Base-by-base conservation (phyloP, 2,329 filamentous ascomycete genomes). In the Chrysoporthe puriensis region DNA sequence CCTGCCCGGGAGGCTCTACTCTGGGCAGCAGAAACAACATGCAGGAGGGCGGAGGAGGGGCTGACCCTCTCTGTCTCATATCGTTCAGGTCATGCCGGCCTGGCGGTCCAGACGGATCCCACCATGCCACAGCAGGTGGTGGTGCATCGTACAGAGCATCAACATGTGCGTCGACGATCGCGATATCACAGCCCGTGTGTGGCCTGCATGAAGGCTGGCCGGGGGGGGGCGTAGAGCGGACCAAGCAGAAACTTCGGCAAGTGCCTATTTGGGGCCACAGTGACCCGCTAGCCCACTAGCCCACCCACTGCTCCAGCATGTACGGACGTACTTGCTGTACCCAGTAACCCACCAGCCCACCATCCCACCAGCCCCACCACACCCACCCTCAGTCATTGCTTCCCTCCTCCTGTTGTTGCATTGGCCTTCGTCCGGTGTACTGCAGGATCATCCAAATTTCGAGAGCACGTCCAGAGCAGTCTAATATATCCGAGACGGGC, bases 191-290 rank as follows among this genome's bases (percentile, higher is more conserved):
- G 16, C 36, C 34, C 26, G 43, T 18, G 14, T 46, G 43, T n/a
- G 44, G 58, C 40, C 3, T 43, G 58, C 58, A 68, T 46, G 52
- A 63, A 63, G 59, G 62, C 50, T 16, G 50, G 13, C 26, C 54
- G 48, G 56, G 62, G 43, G 52, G 52, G 43, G 40, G n/a, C 58
- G 26, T 13, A 46, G 40, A 61, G 21, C 43, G 43, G 59, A 26
- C 59, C 42, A 62, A 46, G 66, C 57, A 64, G 66, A 68, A 66
- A 59, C 61, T 58, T 59, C 54, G 63, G 63, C 42, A 64, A 48
- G 52, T 64, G 52, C 54, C 63, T 64, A 48, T 26, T 40, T 42
- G 54, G 54, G 54, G 36, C 54, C 54, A 50, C 34, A 48, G 40
- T 58, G 63, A 54, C 61, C 46, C 42, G 50, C 46, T 26, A 57